Conservation (phyloP, 2,329 filamentous ascomycete species). For the Shiraia bambusicola region DNA sequence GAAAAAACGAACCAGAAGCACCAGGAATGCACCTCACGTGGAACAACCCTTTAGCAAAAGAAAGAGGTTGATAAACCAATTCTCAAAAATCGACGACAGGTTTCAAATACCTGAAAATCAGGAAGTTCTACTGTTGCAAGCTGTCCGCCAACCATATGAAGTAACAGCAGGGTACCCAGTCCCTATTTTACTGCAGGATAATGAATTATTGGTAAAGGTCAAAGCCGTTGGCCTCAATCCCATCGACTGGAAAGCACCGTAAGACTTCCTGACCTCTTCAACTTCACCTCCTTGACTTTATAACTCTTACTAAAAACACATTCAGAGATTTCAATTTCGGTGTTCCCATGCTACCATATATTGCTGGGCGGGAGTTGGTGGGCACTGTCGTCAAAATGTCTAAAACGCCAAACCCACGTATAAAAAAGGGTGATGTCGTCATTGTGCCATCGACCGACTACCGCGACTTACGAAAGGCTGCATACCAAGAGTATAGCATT, state of each 20-base stretch:
- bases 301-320: neutral
- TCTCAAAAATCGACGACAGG: constrained; percentile 9
- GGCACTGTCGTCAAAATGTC: constrained; percentile 60
- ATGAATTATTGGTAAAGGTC: constrained; percentile 64
- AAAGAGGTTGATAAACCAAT: constrained; percentile 8
- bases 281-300: neutral
- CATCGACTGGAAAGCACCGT: constrained; percentile 76
- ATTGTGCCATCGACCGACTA: constrained; percentile 75
- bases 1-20: constrained; percentile 21
- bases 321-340: constrained; percentile 70
- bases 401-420: constrained; percentile 46
- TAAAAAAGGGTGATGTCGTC: constrained; percentile 47
- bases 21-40: constrained; percentile 2
- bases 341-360: constrained; percentile 66
- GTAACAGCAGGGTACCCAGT: constrained; percentile 50
- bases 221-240: constrained; percentile 71
- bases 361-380: constrained; percentile 69
- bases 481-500: constrained; percentile 70
- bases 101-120: constrained; percentile 38
- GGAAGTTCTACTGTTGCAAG: constrained; percentile 54
- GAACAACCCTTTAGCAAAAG: constrained; percentile 1
- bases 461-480: constrained; percentile 69
- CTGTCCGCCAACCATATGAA: constrained; percentile 53
- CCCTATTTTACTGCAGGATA: constrained; percentile 48
- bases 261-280: constrained; percentile 32